Conservation (phyloP, 345 rosid genomes). For the Lepidium sativum region DNA sequence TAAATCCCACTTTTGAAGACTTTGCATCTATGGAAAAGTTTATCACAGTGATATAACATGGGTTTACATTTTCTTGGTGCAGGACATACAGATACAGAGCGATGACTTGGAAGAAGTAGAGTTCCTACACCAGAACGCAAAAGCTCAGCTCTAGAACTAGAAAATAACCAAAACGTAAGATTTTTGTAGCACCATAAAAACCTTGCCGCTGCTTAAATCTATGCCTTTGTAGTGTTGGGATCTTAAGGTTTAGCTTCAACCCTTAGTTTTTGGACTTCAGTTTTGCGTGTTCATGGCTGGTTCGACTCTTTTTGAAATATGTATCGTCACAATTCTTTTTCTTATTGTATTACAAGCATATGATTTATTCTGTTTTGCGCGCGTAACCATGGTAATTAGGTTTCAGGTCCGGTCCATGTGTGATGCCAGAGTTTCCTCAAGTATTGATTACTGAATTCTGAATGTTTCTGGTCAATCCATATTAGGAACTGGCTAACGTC, state of each 20-base stretch:
- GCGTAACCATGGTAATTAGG: background rate
- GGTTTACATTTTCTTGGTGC: conserved; percentile 1
- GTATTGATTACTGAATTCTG: background rate
- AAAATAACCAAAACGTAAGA: background rate
- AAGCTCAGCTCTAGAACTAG: conserved; percentile 30
- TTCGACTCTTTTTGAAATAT: no score
- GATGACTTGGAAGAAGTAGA: conserved; percentile 66
- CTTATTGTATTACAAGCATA: background rate
- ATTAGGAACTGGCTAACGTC: no score
- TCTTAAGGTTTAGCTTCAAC: background rate
- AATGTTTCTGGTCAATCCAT: background rate
- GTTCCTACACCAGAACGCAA: conserved; percentile 51
- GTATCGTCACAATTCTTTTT: background rate
- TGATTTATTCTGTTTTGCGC: background rate
- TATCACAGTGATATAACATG: background rate
- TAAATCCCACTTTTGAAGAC: background rate
- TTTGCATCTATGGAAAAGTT: background rate
- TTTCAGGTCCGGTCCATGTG: background rate
- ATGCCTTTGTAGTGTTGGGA: background rate
- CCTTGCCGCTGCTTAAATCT: background rate
- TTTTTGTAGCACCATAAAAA: background rate
- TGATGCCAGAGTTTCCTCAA: no score
- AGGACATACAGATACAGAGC: conserved; percentile 52
- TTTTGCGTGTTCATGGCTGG: background rate
- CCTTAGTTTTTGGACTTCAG: background rate